Evolutionary conservation across 2,329 filamentous ascomycete species (phyloP).

Genomic region (Sclerotinia sclerotiorum): DNA sequence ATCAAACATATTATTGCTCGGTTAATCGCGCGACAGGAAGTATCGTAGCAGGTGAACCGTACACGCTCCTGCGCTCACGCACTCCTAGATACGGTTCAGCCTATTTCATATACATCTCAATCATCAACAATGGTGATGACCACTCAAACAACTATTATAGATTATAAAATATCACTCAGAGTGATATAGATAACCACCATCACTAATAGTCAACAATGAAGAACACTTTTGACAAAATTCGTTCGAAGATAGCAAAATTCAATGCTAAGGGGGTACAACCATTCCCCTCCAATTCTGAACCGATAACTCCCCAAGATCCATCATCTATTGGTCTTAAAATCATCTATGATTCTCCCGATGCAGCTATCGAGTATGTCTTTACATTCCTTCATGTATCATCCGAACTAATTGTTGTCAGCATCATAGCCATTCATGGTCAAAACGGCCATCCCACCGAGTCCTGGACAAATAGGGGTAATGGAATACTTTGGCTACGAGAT

Average conservation of each 20-base stretch:
- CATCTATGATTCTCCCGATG: conserved; percentile 4
- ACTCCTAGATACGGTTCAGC: not conserved
- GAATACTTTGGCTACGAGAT: conserved; percentile 18
- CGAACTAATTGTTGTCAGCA: not conserved
- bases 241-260: not conserved
- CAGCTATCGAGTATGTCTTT: conserved; percentile 10
- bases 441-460: conserved; percentile 13
- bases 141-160: not conserved
- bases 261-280: not conserved
- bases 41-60: not conserved
- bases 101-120: not conserved
- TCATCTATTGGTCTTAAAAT: conserved; percentile 1
- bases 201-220: conserved; percentile 8
- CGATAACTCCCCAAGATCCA: not conserved
- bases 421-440: conserved; percentile 22
- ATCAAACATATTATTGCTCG: not conserved
- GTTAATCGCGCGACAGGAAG: not conserved
- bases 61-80: not conserved
- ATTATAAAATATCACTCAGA: not conserved
- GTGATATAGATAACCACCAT: not conserved
- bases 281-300: not conserved
- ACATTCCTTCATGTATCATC: not conserved
- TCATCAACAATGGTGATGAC: not conserved
- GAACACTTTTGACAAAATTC: not conserved
- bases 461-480: conserved; percentile 13